Conservation (phyloP, 129 eudicot species). For the Centaurea solstitialis region DNA sequence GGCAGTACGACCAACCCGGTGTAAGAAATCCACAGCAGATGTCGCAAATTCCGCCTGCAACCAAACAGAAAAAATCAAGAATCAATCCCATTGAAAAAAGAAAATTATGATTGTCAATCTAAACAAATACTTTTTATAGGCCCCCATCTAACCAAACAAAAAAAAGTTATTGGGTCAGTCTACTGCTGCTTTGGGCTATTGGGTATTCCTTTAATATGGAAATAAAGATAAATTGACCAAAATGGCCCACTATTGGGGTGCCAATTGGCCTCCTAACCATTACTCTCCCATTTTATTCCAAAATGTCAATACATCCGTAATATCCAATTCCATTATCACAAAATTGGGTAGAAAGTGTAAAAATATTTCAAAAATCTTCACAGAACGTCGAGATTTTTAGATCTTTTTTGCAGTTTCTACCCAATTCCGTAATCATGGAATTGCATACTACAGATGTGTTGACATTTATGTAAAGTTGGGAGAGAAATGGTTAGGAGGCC, state of each 20-base stretch:
- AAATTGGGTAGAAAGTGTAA: neutral
- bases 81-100: neutral
- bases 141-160: neutral
- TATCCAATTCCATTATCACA: too few species aligned
- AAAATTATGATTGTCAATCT: neutral
- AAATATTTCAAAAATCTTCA: neutral
- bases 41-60: conserved; percentile 90
- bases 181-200: neutral
- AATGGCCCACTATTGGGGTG: too few species aligned
- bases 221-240: neutral
- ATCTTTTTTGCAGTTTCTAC: too few species aligned
- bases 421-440: too few species aligned
- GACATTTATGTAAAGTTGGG: too few species aligned
- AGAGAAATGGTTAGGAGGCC: too few species aligned
- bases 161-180: neutral
- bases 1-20: conserved; percentile 94
- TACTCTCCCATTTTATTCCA: too few species aligned
- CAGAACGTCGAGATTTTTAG: too few species aligned
- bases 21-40: conserved; percentile 95
- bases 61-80: neutral
- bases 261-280: too few species aligned
- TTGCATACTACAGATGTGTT: too few species aligned
- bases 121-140: neutral
- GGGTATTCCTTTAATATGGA: neutral
- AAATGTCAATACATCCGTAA: too few species aligned